Percentiles rank a stretch among this genome's conserved stretches.
These are phyloP conservation scores for Podaxis mareebaensis DNA, from an alignment of 768 basidiomycete species.

Conservation along the genomic window DNA sequence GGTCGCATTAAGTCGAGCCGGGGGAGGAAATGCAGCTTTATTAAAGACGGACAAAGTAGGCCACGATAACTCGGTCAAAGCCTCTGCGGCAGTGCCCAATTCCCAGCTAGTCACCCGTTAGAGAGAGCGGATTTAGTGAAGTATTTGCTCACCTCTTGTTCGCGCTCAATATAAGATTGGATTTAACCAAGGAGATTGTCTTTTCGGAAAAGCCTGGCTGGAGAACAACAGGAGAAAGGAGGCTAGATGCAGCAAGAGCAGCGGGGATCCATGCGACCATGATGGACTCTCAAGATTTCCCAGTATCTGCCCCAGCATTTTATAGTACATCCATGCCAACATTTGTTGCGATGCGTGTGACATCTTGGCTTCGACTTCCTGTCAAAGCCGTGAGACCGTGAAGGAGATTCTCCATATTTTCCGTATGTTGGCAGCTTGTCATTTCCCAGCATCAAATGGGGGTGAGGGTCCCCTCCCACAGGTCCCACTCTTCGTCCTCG, in stretches of 20 bases:
- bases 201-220: conserved; percentile 25
- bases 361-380: not conserved
- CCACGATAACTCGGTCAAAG: conserved; percentile 52
- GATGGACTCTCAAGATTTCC: conserved; percentile 6
- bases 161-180: conserved; percentile 27
- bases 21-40: conserved; percentile 42
- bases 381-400: conserved; percentile 3
- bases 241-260: not conserved
- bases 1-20: conserved; percentile 27
- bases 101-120: conserved; percentile 51
- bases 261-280: not conserved
- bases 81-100: conserved; percentile 56
- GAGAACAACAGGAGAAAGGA: conserved; percentile 16
- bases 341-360: not conserved
- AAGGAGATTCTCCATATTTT: conserved; percentile 1
- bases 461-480: not conserved
- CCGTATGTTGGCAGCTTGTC: not conserved
- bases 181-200: conserved; percentile 19
- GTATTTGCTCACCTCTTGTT: conserved; percentile 26
- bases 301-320: not conserved
- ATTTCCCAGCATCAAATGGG: conserved; percentile 1
- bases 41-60: conserved; percentile 51
- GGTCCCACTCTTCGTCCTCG: not conserved
- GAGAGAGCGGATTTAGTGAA: not conserved
- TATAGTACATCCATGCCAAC: not conserved